Evolutionary conservation across 306 rosid genomes (phyloP).

Genomic region (Malus orientalis): DNA sequence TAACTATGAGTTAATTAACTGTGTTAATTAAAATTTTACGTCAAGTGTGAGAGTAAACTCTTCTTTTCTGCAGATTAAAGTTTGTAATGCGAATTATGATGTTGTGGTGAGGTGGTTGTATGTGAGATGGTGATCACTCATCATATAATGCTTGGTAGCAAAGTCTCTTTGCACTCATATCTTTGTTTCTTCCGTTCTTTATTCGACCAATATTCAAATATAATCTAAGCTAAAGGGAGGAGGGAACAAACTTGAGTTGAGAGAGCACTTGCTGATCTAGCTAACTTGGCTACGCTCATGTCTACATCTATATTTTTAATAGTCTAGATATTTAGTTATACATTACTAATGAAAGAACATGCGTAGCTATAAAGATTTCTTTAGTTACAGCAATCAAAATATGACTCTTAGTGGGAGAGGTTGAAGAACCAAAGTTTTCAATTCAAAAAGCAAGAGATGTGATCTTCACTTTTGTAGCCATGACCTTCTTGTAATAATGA

Average conservation of each 20-base stretch:
- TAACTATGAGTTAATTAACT: constrained; percentile 16
- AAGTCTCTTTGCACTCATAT: neutral
- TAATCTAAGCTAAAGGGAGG: neutral
- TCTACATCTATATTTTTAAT: too few species aligned
- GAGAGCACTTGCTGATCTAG: neutral
- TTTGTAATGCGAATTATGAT: neutral
- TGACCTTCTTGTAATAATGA: constrained; percentile 6
- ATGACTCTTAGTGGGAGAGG: neutral
- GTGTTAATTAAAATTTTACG: constrained; percentile 5
- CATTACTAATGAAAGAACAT: too few species aligned
- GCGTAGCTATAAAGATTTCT: neutral
- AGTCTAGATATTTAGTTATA: too few species aligned
- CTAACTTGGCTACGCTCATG: too few species aligned
- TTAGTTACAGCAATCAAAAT: neutral
- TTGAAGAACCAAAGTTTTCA: neutral
- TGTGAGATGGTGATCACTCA: constrained; percentile 11
- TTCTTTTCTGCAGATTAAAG: neutral
- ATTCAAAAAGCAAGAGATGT: neutral
- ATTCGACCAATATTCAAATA: neutral
- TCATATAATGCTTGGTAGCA: constrained; percentile 6
- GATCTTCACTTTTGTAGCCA: neutral
- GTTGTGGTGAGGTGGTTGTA: neutral
- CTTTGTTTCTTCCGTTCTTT: neutral
- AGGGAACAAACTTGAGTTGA: neutral
- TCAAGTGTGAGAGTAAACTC: constrained; percentile 24